Evolutionary conservation across 345 rosid genomes (phyloP), one percentile per base, ranked within the genome.

Genomic region (Sisymbrium irio): DNA sequence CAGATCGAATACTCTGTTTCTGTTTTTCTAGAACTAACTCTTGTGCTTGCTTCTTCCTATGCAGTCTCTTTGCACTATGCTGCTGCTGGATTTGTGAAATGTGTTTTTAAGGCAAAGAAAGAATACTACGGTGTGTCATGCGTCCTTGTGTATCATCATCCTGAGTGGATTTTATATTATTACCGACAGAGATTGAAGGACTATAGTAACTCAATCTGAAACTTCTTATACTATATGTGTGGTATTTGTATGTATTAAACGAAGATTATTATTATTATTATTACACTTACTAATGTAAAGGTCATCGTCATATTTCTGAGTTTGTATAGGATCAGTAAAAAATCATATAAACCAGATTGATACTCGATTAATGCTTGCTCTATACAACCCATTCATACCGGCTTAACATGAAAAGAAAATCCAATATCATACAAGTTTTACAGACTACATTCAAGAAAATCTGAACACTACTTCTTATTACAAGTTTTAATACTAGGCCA

Each of bases 21-120:
- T 36, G 30, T 36, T 11, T 18, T 19, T 58, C 8, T 9, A 17
- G 5, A 1, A 17, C 28, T 58, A 57, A 57, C 44, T 36, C 63
- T 51, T 35, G 30, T 36, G 44, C 6, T 2, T 53, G 39, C 2
- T 35, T 53, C 41, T 53, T 62, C 2, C 2, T 53, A 18, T 76
- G 67, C 54, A 76, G 80, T 47, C 67, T 76, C 76, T 70, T 63
- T 63, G 80, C 80, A 55, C 76, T 76, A 28, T 70, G 80, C 65
- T 76, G 80, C 66, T 76, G 80, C 76, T 76, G 80, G 80, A 20
- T 76, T 19, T 76, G 80, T 70, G 80, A 76, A 11, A 76, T 70
- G 76, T 76, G 80, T 76, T 76, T 54, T 46, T 76, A 56, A 76
- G 54, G 1, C 63, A 35, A 22, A 18, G 14, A 42, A 47, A 17